These are phyloP conservation scores for Fusarium staphyleae DNA, from an alignment of 2,329 filamentous ascomycete genomes.

Conservation along the genomic window DNA sequence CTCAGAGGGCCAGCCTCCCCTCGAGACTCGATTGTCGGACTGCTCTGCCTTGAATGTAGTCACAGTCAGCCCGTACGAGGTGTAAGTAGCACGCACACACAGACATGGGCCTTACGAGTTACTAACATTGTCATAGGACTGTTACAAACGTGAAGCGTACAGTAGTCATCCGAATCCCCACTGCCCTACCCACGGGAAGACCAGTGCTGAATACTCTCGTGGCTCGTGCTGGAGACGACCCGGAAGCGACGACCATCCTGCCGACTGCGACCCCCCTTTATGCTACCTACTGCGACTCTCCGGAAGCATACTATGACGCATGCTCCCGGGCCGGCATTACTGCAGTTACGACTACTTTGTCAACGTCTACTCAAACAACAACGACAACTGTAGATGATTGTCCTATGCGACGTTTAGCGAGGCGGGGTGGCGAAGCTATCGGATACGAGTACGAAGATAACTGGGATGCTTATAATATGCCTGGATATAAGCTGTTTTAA, in stretches of 20 bases:
- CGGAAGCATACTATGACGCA: conserved; percentile 15
- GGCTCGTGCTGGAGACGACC: neutral
- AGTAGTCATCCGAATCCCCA: conserved; percentile 11
- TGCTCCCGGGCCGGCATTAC: conserved; percentile 13
- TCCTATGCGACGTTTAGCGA: neutral
- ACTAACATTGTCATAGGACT: too few relatives aligned
- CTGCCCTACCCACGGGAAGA: neutral
- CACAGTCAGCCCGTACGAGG: conserved; percentile 13
- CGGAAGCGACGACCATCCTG: conserved; percentile 13
- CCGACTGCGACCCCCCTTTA: conserved; percentile 11
- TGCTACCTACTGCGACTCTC: conserved; percentile 19
- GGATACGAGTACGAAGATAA: conserved; percentile 12
- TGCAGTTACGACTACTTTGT: conserved; percentile 7
- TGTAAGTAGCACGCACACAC: neutral
- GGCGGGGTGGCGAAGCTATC: conserved; percentile 4
- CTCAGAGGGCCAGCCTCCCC: neutral
- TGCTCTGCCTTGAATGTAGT: conserved; percentile 6
- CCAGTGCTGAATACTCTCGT: neutral
- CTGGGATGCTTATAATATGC: conserved; percentile 50
- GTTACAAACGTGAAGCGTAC: neutral
- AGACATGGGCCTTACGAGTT: too few relatives aligned
- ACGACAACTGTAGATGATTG: neutral
- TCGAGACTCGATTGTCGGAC: conserved; percentile 8
- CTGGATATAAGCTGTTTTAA: conserved; percentile 47
- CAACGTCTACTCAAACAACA: neutral